phyloP scores from a whole-genome alignment of 108 stramenopile species.

The Cyclotella kingstonii region DNA sequence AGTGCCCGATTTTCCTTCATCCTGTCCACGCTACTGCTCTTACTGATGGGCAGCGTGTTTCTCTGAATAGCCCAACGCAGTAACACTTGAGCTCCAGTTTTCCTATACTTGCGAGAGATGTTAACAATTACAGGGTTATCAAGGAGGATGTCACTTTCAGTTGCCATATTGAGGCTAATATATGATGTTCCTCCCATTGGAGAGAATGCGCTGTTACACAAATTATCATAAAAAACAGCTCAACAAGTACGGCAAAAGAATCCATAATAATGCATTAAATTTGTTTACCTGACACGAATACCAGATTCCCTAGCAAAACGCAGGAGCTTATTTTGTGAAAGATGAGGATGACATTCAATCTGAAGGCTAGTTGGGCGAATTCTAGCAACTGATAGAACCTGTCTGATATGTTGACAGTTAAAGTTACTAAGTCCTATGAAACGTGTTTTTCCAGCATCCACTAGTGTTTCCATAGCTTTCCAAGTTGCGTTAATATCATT shows the following conservation, averaged over 20 bases:
- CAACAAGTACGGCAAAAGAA: no score
- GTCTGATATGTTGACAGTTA: constrained; percentile 73
- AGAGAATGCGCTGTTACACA: constrained; percentile 65
- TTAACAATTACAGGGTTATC: constrained; percentile 50
- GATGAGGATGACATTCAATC: constrained; percentile 89
- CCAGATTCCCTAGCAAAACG: constrained; percentile 76
- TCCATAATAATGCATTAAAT: no score
- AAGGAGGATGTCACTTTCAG: constrained; percentile 63
- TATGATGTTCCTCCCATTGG: constrained; percentile 82
- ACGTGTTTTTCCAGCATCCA: constrained; percentile 41
- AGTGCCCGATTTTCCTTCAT: constrained; percentile 81
- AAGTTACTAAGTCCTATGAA: constrained; percentile 90
- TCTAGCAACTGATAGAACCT: constrained; percentile 62
- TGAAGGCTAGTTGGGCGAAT: constrained; percentile 86
- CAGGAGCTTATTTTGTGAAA: constrained; percentile 76
- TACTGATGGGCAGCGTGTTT: constrained; percentile 78
- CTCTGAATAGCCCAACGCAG: constrained; percentile 89
- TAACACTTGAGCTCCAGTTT: constrained; percentile 84
- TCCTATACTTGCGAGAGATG: constrained; percentile 63
- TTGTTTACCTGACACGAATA: constrained; percentile 69
- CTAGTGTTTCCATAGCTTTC: constrained; percentile 81
- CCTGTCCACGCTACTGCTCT: constrained; percentile 60
- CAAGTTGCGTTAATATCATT: constrained; percentile 83
- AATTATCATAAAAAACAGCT: no score
- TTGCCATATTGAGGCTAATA: constrained; percentile 78